Base-by-base conservation (phyloP, 306 rosid genomes). In the Pueraria montana region DNA sequence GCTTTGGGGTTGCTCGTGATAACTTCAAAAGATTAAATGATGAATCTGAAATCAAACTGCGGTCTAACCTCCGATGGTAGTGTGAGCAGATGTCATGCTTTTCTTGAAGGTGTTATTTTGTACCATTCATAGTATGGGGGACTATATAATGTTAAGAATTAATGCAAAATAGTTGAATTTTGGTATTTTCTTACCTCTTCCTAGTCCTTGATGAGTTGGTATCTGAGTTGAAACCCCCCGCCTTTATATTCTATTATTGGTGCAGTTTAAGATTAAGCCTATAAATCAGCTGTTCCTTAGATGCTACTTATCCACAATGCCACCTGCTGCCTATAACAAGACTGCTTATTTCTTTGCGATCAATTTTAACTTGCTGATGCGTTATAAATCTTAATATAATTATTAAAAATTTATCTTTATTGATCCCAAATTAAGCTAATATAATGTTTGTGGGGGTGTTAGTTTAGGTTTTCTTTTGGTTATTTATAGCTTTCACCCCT, bases 1-100 rank as follows among this genome's bases (percentile, higher is more conserved):
- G 93, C 93, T 12, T 86, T 95, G 91, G 99, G 98, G 80, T 83
- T 95, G 93, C 97, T 95, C 61, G 98, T 95, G 85, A 89, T 93
- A 73, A 95, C 97, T 74, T 93, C 97, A 14, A 95, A 91, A 89
- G 98, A 93, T 77, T 93, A 86, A 82, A 62, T 7, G 45, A 40
- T 18, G 80, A 82, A 63, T 86, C 67, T 30, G 58, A 64, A 70
- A 24, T 75, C 61, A 58, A 21, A 82, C 38, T 82, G 48, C 36
- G 80, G 78, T 62, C 42, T 24, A 80, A 30, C 50, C 59, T 74
- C 66, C 30, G 63, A 61, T 30, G 24, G 55, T 16, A 75, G 30
- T 66, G 12, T 46, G 52, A 80, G 76, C 45, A 24, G 68, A 63
- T 69, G 67, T 24, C 78, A 76, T 62, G 63, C 73, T 77, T 68